Evolutionary conservation across 768 basidiomycete genomes (phyloP).

Genomic region (Mycena indigotica): DNA sequence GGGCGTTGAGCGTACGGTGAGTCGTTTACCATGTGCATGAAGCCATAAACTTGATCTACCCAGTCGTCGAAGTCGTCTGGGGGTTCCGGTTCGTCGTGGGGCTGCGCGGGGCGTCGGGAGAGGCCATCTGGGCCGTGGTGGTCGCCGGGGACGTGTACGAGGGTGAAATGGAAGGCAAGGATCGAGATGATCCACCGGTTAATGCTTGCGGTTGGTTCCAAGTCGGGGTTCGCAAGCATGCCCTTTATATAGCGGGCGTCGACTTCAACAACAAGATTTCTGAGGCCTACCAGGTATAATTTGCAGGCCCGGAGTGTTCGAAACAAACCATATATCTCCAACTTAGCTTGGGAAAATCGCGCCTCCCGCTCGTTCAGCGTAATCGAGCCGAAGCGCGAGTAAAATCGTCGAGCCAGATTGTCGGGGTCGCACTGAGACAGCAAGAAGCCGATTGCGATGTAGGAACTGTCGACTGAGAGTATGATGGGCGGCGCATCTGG

Average conservation of each 20-base stretch:
- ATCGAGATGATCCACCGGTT: slow-evolving; percentile 29
- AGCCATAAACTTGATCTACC: neutral
- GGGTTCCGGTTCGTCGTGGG: slow-evolving; percentile 4
- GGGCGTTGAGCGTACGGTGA: neutral
- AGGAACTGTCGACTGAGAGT: slow-evolving; percentile 31
- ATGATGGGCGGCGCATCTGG: slow-evolving; percentile 20
- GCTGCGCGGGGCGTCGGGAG: slow-evolving; percentile 8
- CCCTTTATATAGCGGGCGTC: slow-evolving; percentile 34
- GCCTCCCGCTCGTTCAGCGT: slow-evolving; percentile 29
- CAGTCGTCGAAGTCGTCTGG: slow-evolving; percentile 1
- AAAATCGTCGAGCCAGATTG: slow-evolving; percentile 11
- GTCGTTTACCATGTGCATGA: slow-evolving; percentile 2
- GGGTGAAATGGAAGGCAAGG: slow-evolving; percentile 25
- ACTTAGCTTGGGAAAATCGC: slow-evolving; percentile 25
- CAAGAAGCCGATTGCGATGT: slow-evolving; percentile 30
- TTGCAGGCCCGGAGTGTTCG: slow-evolving; percentile 12
- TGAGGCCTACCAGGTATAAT: slow-evolving; percentile 25
- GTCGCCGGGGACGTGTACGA: slow-evolving; percentile 25
- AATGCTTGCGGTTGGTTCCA: slow-evolving; percentile 24
- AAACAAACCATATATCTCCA: slow-evolving; percentile 30
- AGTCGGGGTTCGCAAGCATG: slow-evolving; percentile 26
- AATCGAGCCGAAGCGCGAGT: slow-evolving; percentile 30
- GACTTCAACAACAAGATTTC: slow-evolving; percentile 31
- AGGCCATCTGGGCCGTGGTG: slow-evolving; percentile 25
- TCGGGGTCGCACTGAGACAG: slow-evolving; percentile 23